Evolutionary conservation across 371 early-diverging fungal species (phyloP), one percentile per base, ranked within the genome.

Genomic region (Apophysomyces ossiformis): DNA sequence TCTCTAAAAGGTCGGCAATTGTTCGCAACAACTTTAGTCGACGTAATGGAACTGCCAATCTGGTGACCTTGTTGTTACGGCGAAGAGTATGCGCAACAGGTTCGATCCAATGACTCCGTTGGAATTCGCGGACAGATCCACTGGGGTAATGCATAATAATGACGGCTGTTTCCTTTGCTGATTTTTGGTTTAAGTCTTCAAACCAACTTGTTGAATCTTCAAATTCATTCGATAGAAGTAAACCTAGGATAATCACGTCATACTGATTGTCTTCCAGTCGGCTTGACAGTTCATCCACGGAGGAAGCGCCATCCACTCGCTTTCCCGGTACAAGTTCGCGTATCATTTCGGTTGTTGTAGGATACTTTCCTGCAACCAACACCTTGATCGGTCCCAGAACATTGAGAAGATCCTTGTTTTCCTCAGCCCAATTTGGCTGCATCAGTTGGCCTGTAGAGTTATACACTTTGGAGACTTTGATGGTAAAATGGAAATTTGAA

Each of bases 1-100:
- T 54, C 67, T 70, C 38, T 7, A 77, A 59, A 44, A 73, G 37
- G 12, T 76, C 73, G 16, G 67, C 74, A 15, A 81, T 77, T 0
- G 77, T 65, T 18, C 72, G 72, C 35, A 83, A 50, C 5, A 86
- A 54, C 45, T 85, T 85, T 3, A 77, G 60, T n/a, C 85, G 81
- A n/a, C 87, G 71, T 16, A 85, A 71, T 2, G 87, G 87, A 9
- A 83, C 82, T 50, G 84, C 77, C 76, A 86, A 78, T 21, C 85
- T 70, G 35, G 75, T 63, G 1, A 80, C 65, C n/a, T 79, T 74
- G 44, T 67, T 74, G 44, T 67, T 35, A 35, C 37, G 63, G 11
- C 59, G 60, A 12, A 73, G 41, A n/a, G 63, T 46, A n/a, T 41
- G 64, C 1, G 69, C 39, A 8, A 74, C 59, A 57, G 65, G 57